Evolutionary conservation across 257 asterid species (phyloP), one percentile per base, ranked within the genome.

Genomic region (Solanum etuberosum): DNA sequence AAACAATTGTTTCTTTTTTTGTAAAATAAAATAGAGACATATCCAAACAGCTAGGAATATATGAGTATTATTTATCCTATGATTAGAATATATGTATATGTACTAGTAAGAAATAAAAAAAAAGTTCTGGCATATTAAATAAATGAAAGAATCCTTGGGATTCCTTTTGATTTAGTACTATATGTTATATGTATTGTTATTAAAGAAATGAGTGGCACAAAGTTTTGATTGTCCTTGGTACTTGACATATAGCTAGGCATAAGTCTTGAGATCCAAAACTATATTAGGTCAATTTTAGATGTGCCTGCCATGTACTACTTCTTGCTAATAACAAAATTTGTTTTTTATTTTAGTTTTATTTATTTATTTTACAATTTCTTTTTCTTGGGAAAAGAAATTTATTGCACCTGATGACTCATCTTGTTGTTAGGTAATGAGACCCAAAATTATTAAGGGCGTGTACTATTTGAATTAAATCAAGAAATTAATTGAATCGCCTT

Each of bases 141-240:
- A 38, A 29, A 80, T 80, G 67, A 46, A 46, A 46, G 85, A 80
- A 80, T 80, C 67, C 42, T 29, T 80, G 67, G 65, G 84, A 80
- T 80, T 80, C 84, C 37, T 80, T 78, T 29, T 29, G 67, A 80
- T 80, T 9, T 46, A 42, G 23, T 38, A 76, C 23, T 77, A 27
- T 54, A 57, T 61, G 15, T 9, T 61, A 38, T 46, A 16, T 78
- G 63, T 63, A 63, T 63, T 63, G 4, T 46, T 80, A 80, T 80
- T 9, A 23, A 61, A 68, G 8, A 43, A 16, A 80, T 46, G 84
- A 80, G 27, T 16, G 27, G 85, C 85, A 80, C 85, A 80, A 80
- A 80, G 85, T 80, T 80, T 80, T 80, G 27, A 46, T 80, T 80
- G 67, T 80, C 85, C 85, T 80, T 46, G 85, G 67, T 80, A 46